Evolutionary conservation across 371 early-diverging fungal genomes (phyloP), one percentile per base, ranked within the genome.

Genomic region (Mucor piriformis): DNA sequence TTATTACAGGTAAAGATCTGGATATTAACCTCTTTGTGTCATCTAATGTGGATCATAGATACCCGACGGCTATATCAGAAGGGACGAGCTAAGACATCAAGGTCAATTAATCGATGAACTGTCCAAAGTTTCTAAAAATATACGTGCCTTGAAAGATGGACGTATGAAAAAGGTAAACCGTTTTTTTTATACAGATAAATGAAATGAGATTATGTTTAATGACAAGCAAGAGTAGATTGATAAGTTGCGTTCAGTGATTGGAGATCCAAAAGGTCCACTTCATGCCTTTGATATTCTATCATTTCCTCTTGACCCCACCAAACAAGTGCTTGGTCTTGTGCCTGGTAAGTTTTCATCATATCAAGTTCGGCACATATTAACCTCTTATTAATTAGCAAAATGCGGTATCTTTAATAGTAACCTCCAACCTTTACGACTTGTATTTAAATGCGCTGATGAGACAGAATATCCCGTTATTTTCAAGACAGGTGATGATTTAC

Each of bases 401-500:
- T 89, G 93, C 0, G 73, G 81, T 8, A 84, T 98, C 18, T 98
- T 98, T 66, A 96, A 97, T 62, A 93, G 93, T 67, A 92, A 86
- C 50, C 74, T 98, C 60, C 82, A 85, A 61, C 99, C 98, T 2
- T 71, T 99, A 40, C 76, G 87, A 15, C 66, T 98, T 7, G 88
- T 86, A 10, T 99, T 99, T 63, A 69, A 83, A 6, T 89, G 90
- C 46, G 66, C 75, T 5, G 94, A 95, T 66, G 91, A 88, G 10
- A 67, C 73, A 18, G 90, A 92, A 71, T 95, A 95, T 62, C 88
- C 91, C 3, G 84, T 94, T 8, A 96, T 99, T 3, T 97, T 95
- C 83, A 99, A 99, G 71, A 80, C 86, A 0, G 99, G 99, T 5
- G 99, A 99, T 70, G 99, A 99, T 65, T 73, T 99, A 72, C 77